Evolutionary conservation across 345 rosid genomes (phyloP).

Genomic region (Pugionium cornutum): DNA sequence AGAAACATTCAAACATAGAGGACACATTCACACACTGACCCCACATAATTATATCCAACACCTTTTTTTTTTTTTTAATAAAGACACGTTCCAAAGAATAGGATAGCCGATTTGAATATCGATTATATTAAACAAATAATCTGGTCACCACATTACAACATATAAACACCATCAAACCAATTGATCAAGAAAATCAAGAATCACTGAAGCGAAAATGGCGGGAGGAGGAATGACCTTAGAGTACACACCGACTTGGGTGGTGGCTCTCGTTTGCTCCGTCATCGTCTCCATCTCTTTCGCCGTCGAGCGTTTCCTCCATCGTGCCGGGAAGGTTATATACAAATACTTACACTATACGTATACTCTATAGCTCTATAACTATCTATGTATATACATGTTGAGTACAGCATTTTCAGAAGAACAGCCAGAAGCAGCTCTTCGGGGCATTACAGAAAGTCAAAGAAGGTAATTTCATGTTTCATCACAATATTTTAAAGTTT

Average conservation of each 20-base stretch:
- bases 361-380: slow-evolving; percentile 3
- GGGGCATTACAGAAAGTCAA: slow-evolving; percentile 82
- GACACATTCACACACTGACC: too few relatives aligned
- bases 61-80: background rate
- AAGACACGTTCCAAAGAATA: slow-evolving; percentile 28
- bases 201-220: slow-evolving; percentile 41
- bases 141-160: slow-evolving; percentile 16
- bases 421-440: slow-evolving; percentile 64
- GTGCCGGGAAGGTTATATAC: slow-evolving; percentile 63
- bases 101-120: background rate
- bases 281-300: slow-evolving; percentile 70
- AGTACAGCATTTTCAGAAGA: slow-evolving; percentile 39
- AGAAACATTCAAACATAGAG: slow-evolving; percentile 14
- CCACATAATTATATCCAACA: background rate
- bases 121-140: background rate
- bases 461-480: slow-evolving; percentile 57
- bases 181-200: slow-evolving; percentile 22
- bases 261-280: slow-evolving; percentile 74
- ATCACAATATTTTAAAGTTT: background rate
- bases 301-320: slow-evolving; percentile 67
- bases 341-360: background rate
- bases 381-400: background rate
- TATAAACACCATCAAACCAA: slow-evolving; percentile 6
- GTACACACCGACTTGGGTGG: slow-evolving; percentile 84
- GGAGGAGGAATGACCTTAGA: slow-evolving; percentile 65